Percentiles rank a stretch among this genome's conserved stretches.
These are phyloP conservation scores for Hippophae tibetana DNA, from an alignment of 306 rosid genomes.

Conservation along the genomic window DNA sequence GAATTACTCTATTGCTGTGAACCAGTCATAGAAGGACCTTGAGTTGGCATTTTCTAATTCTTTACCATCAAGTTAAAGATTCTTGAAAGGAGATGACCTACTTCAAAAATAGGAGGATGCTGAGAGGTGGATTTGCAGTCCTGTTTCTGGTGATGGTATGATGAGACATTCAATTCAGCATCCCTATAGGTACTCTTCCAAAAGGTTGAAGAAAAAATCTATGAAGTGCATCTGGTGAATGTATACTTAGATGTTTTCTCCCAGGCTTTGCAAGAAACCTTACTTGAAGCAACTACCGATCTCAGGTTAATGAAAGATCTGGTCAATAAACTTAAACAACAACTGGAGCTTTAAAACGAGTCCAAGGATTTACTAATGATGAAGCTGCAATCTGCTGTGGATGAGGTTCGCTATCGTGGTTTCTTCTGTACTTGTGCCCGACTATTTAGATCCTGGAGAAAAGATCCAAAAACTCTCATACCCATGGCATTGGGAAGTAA, in stretches of 20 bases:
- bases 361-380: slow-evolving; percentile 59
- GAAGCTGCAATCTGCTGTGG: slow-evolving; percentile 56
- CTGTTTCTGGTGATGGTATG: no score
- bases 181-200: slow-evolving; percentile 69
- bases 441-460: no score
- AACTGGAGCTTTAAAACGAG: slow-evolving; percentile 55
- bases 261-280: slow-evolving; percentile 63
- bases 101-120: no score
- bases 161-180: neutral
- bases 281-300: slow-evolving; percentile 59
- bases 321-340: slow-evolving; percentile 51
- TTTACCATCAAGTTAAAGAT: no score
- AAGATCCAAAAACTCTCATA: slow-evolving; percentile 15
- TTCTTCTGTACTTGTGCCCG: slow-evolving; percentile 54
- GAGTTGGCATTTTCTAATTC: no score
- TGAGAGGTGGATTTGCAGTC: no score
- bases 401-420: slow-evolving; percentile 54
- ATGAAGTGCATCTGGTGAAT: slow-evolving; percentile 59
- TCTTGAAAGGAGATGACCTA: no score
- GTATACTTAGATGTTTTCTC: slow-evolving; percentile 76
- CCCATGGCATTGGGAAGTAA: slow-evolving; percentile 36
- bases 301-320: slow-evolving; percentile 41
- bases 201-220: slow-evolving; percentile 83
- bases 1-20: no score
- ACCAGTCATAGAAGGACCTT: no score